Percentiles rank a stretch among this genome's conserved stretches.
Conservation (phyloP, 805 yeast species). For the Ogataea ganodermae region DNA sequence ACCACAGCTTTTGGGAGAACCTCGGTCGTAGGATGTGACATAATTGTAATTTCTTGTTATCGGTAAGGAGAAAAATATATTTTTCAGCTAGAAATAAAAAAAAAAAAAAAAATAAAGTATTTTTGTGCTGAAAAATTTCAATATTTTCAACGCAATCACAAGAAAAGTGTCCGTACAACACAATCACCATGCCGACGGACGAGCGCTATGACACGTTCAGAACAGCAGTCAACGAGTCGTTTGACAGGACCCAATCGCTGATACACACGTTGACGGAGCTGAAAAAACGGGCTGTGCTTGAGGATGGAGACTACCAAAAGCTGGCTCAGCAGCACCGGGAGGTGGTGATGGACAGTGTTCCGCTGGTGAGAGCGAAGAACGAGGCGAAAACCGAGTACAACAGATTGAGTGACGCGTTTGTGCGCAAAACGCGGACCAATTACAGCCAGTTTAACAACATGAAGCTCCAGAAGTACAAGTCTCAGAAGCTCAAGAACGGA, state of each 20-base stretch:
- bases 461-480: constrained; percentile 22
- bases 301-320: constrained; percentile 4
- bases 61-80: neutral
- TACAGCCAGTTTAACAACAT: constrained; percentile 23
- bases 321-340: constrained; percentile 20
- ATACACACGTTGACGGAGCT: constrained; percentile 12
- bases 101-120: neutral
- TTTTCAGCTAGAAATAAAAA: neutral
- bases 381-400: constrained; percentile 21
- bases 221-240: constrained; percentile 21
- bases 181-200: neutral
- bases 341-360: constrained; percentile 24
- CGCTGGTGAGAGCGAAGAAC: constrained; percentile 22
- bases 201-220: constrained; percentile 14
- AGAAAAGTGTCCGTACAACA: too few species aligned
- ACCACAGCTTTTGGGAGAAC: constrained; percentile 56
- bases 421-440: constrained; percentile 15
- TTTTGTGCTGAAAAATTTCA: neutral
- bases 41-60: neutral
- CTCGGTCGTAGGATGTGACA: neutral
- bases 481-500: constrained; percentile 23
- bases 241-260: constrained; percentile 15
- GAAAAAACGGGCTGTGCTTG: constrained; percentile 2
- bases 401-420: constrained; percentile 15
- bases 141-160: neutral